phyloP scores from a whole-genome alignment of 2,329 filamentous ascomycete species.

The Botrytis pseudocinerea region DNA sequence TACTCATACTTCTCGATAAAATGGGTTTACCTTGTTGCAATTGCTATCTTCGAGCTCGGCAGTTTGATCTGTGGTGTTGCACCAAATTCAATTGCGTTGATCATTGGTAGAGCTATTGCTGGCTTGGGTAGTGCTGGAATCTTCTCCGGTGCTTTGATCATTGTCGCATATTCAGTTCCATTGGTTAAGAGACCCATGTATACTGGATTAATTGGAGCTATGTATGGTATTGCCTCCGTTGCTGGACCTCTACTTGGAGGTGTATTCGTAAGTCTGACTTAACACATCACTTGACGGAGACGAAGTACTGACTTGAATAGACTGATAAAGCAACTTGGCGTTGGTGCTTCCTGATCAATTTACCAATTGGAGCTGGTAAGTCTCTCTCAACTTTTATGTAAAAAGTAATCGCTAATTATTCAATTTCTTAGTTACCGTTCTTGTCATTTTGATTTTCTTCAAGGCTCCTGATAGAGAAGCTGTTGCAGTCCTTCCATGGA shows the following conservation, averaged over 20 bases:
- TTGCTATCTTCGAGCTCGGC: conserved; percentile 42
- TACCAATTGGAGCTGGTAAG: conserved; percentile 39
- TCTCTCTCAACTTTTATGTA: not conserved
- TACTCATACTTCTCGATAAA: conserved; percentile 41
- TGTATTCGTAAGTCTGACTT: conserved; percentile 32
- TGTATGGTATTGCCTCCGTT: conserved; percentile 49
- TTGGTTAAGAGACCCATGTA: conserved; percentile 28
- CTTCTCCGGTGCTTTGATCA: conserved; percentile 36
- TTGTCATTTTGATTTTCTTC: conserved; percentile 45
- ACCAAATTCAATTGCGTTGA: conserved; percentile 41
- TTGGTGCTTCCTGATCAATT: conserved; percentile 36
- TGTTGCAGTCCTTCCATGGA: conserved; percentile 44
- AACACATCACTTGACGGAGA: not conserved
- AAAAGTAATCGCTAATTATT: not conserved
- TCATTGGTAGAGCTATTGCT: conserved; percentile 42
- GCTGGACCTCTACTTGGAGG: conserved; percentile 41
- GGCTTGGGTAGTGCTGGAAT: conserved; percentile 38
- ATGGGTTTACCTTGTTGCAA: conserved; percentile 41
- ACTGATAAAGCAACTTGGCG: conserved; percentile 38
- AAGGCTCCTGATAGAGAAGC: conserved; percentile 38
- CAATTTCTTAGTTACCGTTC: conserved; percentile 39
- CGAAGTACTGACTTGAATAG: conserved; percentile 12
- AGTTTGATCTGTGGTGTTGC: conserved; percentile 40
- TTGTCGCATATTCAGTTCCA: conserved; percentile 30
- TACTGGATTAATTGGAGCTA: conserved; percentile 34